Percentiles rank a stretch among this genome's conserved stretches.
These are phyloP conservation scores for Ceratocystis lukuohia DNA, from an alignment of 2,329 filamentous ascomycete species.

Conservation along the genomic window DNA sequence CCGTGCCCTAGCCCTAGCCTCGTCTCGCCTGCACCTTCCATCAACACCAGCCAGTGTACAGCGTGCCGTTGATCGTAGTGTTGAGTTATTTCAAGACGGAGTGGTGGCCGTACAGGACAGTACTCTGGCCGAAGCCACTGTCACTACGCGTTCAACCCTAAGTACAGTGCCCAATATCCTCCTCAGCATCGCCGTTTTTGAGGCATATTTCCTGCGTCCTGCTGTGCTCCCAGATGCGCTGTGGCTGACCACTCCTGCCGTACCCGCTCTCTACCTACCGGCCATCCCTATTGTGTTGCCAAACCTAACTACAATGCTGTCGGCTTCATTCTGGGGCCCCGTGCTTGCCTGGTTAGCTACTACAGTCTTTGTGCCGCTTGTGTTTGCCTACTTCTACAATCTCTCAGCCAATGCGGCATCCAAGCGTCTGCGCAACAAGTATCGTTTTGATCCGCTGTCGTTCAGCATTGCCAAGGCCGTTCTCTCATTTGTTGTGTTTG, in stretches of 20 bases:
- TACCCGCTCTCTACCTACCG: slow-evolving; percentile 40
- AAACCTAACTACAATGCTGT: slow-evolving; percentile 67
- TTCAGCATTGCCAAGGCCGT: slow-evolving; percentile 85
- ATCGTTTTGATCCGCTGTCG: slow-evolving; percentile 67
- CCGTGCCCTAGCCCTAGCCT: slow-evolving; percentile 40
- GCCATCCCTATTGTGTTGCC: slow-evolving; percentile 56
- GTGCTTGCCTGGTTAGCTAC: slow-evolving; percentile 64
- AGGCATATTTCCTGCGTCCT: slow-evolving; percentile 54
- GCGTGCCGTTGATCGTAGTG: slow-evolving; percentile 59
- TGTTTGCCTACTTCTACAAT: slow-evolving; percentile 84
- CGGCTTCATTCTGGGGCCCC: slow-evolving; percentile 70
- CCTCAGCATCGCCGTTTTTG: slow-evolving; percentile 51
- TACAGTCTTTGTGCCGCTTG: slow-evolving; percentile 53
- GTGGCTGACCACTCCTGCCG: slow-evolving; percentile 57
- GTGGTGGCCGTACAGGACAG: slow-evolving; percentile 51
- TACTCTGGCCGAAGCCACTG: slow-evolving; percentile 51
- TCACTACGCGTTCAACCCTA: slow-evolving; percentile 53
- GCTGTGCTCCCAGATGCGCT: slow-evolving; percentile 60
- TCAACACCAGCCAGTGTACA: slow-evolving; percentile 69
- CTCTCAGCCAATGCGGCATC: slow-evolving; percentile 40
- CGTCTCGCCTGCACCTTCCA: slow-evolving; percentile 55
- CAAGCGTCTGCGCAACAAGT: slow-evolving; percentile 35
- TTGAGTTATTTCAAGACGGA: slow-evolving; percentile 49
- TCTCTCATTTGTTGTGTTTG: slow-evolving; percentile 68
- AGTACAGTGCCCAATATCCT: slow-evolving; percentile 63